Percentiles rank a stretch among this genome's conserved stretches.
Evolutionary conservation across 2,329 filamentous ascomycete genomes (phyloP).

Genomic region (Pseudogymnoascus sp.): DNA sequence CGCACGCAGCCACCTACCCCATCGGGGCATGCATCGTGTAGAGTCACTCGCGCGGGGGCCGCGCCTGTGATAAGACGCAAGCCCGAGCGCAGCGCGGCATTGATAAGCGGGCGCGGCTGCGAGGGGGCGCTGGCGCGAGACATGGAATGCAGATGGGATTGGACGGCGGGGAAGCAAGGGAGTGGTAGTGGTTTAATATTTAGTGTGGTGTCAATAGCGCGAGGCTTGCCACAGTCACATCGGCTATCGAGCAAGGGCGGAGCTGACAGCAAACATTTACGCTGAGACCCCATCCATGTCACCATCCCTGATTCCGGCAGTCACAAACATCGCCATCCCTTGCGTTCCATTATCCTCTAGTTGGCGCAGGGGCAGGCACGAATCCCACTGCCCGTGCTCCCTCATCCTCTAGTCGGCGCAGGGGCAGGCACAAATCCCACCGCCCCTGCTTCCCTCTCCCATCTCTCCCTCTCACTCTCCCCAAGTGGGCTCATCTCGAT

Average conservation of each 20-base stretch:
- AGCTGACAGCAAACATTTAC: not conserved
- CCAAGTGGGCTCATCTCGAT: conserved; percentile 3
- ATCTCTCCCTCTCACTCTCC: not conserved
- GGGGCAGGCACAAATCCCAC: not conserved
- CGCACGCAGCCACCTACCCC: conserved; percentile 1
- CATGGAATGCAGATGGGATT: not conserved
- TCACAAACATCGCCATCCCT: not conserved
- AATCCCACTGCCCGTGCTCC: not conserved
- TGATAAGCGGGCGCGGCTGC: not conserved
- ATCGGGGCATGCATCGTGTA: not conserved
- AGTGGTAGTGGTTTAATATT: not conserved
- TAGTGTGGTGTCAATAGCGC: not conserved
- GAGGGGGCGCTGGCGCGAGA: not conserved
- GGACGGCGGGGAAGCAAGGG: not conserved
- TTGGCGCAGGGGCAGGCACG: not conserved
- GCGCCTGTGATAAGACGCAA: not conserved
- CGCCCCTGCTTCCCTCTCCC: not conserved
- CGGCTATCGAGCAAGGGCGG: not conserved
- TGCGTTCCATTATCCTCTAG: not conserved
- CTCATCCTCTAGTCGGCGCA: not conserved
- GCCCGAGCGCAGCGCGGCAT: not conserved
- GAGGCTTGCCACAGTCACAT: not conserved
- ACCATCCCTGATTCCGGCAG: not conserved
- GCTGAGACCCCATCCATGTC: not conserved
- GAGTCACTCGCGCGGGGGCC: not conserved